These are phyloP conservation scores for Vitis vinifera DNA, from an alignment of 164 flowering plant species.

Conservation along the genomic window DNA sequence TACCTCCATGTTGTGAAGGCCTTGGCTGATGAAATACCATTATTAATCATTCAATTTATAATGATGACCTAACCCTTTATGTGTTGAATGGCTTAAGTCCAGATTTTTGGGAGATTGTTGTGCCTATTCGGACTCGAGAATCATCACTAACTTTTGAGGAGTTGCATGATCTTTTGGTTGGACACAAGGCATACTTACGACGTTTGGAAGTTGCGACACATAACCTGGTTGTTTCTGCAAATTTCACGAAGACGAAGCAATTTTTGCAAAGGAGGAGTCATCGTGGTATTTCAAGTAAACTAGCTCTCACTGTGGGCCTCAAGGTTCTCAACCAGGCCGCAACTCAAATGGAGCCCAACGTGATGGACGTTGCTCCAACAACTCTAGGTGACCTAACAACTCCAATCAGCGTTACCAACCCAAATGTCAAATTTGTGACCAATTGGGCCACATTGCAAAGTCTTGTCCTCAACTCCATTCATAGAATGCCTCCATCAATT, in stretches of 20 bases:
- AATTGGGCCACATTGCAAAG: slow-evolving; percentile 1
- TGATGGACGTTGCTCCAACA: no score
- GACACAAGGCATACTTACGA: neutral
- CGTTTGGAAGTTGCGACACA: neutral
- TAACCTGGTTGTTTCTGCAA: neutral
- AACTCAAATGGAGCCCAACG: neutral
- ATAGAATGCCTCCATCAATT: neutral
- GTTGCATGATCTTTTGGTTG: neutral
- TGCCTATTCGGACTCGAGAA: neutral
- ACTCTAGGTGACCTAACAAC: neutral
- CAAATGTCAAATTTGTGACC: neutral
- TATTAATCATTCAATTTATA: neutral
- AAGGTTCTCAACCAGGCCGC: neutral
- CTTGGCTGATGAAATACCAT: neutral
- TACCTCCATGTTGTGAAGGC: neutral
- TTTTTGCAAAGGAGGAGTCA: no score
- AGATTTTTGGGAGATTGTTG: neutral
- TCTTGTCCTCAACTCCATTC: neutral
- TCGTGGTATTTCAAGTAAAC: neutral
- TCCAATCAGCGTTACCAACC: neutral
- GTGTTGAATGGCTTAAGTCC: neutral
- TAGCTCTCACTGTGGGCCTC: neutral
- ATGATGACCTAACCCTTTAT: slow-evolving; percentile 5
- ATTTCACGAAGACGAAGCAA: slow-evolving; percentile 1
- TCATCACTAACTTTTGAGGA: neutral